phyloP scores from a whole-genome alignment of 495 filamentous ascomycete species.

The Neurospora sp. region DNA sequence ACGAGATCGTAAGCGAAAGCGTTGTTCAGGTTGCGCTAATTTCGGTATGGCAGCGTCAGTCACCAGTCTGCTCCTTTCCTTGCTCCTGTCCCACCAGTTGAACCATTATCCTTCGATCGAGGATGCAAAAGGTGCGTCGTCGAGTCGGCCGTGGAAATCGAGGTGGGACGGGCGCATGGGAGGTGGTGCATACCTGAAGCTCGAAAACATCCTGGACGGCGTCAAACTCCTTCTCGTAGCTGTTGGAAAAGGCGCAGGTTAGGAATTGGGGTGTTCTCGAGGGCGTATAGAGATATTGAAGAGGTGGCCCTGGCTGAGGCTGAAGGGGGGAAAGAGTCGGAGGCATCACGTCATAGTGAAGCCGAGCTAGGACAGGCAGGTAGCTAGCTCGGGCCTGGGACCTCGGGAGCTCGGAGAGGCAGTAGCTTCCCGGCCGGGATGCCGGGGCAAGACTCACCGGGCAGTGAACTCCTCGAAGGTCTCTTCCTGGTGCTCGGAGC shows the following conservation, averaged over 20 bases:
- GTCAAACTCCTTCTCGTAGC: conserved; percentile 99
- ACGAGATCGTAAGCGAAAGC: conserved; percentile 99
- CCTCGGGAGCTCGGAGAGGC: conserved; percentile 10
- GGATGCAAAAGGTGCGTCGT: conserved; percentile 1
- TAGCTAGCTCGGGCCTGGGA: conserved; percentile 7
- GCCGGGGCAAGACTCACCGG: conserved; percentile 54
- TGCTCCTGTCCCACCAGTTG: background rate
- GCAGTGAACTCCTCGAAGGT: conserved; percentile 98
- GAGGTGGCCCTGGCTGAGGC: conserved; percentile 1
- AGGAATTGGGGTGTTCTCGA: conserved; percentile 17
- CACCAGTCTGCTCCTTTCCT: background rate
- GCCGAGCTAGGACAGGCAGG: background rate
- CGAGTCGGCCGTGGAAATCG: background rate
- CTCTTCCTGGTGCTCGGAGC: conserved; percentile 65
- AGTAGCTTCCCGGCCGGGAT: background rate
- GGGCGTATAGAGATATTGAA: background rate
- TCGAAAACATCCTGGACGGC: conserved; percentile 97
- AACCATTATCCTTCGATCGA: background rate
- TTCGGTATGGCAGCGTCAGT: conserved; percentile 7
- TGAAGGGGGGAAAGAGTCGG: conserved; percentile 11
- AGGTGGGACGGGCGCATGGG: background rate
- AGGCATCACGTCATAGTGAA: conserved; percentile 10
- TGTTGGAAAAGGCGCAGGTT: conserved; percentile 30
- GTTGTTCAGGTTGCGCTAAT: conserved; percentile 97
- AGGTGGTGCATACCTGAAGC: conserved; percentile 68